Conservation (phyloP, 805 yeast species). For the Suhomyces tanzawaensis region DNA sequence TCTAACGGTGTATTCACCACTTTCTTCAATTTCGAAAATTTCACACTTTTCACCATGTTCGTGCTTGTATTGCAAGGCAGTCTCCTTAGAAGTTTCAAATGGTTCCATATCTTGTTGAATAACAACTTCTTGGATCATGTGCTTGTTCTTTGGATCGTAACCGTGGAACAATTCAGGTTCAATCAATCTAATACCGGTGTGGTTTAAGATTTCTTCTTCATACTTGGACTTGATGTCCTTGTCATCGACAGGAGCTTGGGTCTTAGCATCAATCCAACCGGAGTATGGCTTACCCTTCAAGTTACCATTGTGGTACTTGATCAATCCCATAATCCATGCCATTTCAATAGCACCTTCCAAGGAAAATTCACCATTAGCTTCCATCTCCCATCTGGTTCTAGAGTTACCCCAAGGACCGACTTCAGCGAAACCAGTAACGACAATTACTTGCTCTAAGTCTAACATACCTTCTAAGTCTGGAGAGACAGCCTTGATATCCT, state of each 20-base stretch:
- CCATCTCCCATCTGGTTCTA: conserved; percentile 99
- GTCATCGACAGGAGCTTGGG: conserved; percentile 90
- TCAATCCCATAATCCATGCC: conserved; percentile 99
- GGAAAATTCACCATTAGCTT: conserved; percentile 89
- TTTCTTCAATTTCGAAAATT: conserved; percentile 79
- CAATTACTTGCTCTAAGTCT: conserved; percentile 88
- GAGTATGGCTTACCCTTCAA: conserved; percentile 87
- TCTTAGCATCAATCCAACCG: conserved; percentile 97
- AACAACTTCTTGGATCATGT: conserved; percentile 91
- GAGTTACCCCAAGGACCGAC: conserved; percentile 99
- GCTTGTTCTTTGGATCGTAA: conserved; percentile 92
- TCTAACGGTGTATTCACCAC: conserved; percentile 89
- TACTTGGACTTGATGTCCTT: conserved; percentile 89
- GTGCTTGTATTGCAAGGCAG: conserved; percentile 89
- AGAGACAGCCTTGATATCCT: conserved; percentile 63
- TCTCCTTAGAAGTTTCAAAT: conserved; percentile 90
- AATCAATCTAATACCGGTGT: conserved; percentile 93
- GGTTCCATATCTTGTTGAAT: conserved; percentile 96
- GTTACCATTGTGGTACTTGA: conserved; percentile 90
- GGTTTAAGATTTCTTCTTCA: conserved; percentile 84
- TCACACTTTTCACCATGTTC: conserved; percentile 95
- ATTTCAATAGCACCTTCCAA: conserved; percentile 97
- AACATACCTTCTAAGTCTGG: conserved; percentile 85
- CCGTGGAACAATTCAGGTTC: conserved; percentile 95
- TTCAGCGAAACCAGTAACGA: conserved; percentile 97